These are phyloP conservation scores for Cercospora zeae-maydis DNA, from an alignment of 2,329 filamentous ascomycete species.

Conservation along the genomic window DNA sequence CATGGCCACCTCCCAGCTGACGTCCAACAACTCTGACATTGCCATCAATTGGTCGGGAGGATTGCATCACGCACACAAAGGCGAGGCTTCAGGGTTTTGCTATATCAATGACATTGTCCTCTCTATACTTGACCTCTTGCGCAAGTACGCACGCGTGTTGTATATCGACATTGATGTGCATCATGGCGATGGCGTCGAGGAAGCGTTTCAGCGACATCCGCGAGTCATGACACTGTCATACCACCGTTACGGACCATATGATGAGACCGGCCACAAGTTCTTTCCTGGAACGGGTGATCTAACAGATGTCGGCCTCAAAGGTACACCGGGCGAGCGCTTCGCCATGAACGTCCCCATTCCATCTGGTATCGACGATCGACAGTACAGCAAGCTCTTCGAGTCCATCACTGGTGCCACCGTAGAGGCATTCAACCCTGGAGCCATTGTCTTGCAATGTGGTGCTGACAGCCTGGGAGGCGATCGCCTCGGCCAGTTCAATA, in stretches of 20 bases:
- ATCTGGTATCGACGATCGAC: slow-evolving; percentile 65
- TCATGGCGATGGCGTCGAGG: slow-evolving; percentile 85
- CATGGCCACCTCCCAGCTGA: slow-evolving; percentile 85
- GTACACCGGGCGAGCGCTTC: slow-evolving; percentile 72
- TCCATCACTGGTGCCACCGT: slow-evolving; percentile 74
- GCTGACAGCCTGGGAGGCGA: slow-evolving; percentile 93
- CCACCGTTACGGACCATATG: slow-evolving; percentile 89
- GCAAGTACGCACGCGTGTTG: slow-evolving; percentile 76
- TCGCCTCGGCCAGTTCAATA: slow-evolving; percentile 89
- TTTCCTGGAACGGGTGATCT: slow-evolving; percentile 67
- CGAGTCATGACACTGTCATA: slow-evolving; percentile 91
- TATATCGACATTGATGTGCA: slow-evolving; percentile 96
- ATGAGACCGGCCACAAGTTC: slow-evolving; percentile 49
- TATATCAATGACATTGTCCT: slow-evolving; percentile 99
- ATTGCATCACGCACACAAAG: slow-evolving; percentile 92
- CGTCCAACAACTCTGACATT: slow-evolving; percentile 83
- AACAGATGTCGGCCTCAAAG: slow-evolving; percentile 63
- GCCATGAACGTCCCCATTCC: slow-evolving; percentile 66
- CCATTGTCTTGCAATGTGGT: slow-evolving; percentile 92
- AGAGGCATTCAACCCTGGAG: slow-evolving; percentile 78
- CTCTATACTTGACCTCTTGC: slow-evolving; percentile 81
- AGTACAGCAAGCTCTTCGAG: slow-evolving; percentile 83
- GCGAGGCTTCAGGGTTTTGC: slow-evolving; percentile 92
- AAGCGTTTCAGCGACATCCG: slow-evolving; percentile 86
- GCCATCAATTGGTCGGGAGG: slow-evolving; percentile 97